A percentile compares a stretch with the other conserved stretches of the same genome.
Conservation (phyloP, 2,329 filamentous ascomycete species). For the Talaromyces sp. region DNA sequence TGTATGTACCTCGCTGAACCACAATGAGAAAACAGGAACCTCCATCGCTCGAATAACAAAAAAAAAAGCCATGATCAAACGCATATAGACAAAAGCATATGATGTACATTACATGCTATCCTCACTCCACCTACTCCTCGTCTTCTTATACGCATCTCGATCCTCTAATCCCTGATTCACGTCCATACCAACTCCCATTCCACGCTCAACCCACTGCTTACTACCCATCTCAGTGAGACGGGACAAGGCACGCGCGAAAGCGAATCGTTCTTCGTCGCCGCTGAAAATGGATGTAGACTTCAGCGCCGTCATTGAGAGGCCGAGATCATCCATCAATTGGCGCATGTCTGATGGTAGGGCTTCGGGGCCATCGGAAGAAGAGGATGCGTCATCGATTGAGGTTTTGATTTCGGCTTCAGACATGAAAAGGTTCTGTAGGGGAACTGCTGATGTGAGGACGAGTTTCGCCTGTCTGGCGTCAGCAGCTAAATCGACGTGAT, state of each 20-base stretch:
- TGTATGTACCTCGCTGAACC: constrained; percentile 1
- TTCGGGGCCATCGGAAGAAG: constrained; percentile 34
- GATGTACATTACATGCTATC: constrained; percentile 41
- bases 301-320: constrained; percentile 76
- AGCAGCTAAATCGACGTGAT: background rate
- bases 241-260: constrained; percentile 84
- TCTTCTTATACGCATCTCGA: constrained; percentile 47
- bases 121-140: constrained; percentile 49
- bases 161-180: constrained; percentile 44
- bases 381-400: constrained; percentile 44
- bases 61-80: background rate
- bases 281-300: constrained; percentile 85
- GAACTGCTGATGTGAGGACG: constrained; percentile 84
- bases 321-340: constrained; percentile 80
- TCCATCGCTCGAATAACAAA: background rate
- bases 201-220: constrained; percentile 88
- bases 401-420: constrained; percentile 66
- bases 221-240: constrained; percentile 89
- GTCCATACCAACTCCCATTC: constrained; percentile 50
- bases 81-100: background rate
- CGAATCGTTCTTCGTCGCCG: constrained; percentile 94
- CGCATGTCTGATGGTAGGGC: constrained; percentile 66
- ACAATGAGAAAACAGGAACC: background rate
- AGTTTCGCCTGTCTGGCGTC: constrained; percentile 71
- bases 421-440: constrained; percentile 80